Base-by-base conservation (phyloP, 2,329 filamentous ascomycete species). In the Phaeosphaeria sp. region DNA sequence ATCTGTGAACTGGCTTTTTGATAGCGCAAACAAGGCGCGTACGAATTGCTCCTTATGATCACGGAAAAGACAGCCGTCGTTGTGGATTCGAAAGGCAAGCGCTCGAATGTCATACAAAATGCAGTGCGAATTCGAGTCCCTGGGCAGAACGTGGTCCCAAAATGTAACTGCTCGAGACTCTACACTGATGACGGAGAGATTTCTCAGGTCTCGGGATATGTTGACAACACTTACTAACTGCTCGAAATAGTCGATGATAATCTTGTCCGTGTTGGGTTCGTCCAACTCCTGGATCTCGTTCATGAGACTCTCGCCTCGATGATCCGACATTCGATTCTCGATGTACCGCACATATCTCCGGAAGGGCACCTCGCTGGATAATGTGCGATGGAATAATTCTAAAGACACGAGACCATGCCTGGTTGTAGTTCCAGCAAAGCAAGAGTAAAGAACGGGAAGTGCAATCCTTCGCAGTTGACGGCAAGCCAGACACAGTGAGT, bases 271-370 rank as follows among this genome's bases (percentile, higher is more conserved):
- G 25, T 27, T 8, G 5, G 4, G 25, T 8, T 8, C 25, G 4
- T 27, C 25, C 25, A 27, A 4, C 5, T 4, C 25, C 25, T 27
- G 5, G 8, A 27, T 8, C 25, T 27, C 25, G 8, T 27, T 8
- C 25, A 27, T 36, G 0, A 72, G 57, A 21, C 55, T 57, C 39
- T 69, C 66, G 17, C 69, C 71, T 17, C 51, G 42, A 49, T 63
- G 57, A 43, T 74, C 68, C 17, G 60, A 50, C 3, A 69, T 53
- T 8, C 71, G 64, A 40, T 67, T 72, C 40, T 74, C 73, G 13
- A 74, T 51, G 33, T 73, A 74, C 20, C 60, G 49, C 1, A 74
- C 18, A 50, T 66, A 47, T 0, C 52, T 42, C 4, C 48, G 46
- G 1, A 68, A 48, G 11, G n/a, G 53, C 1, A 20, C 24, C 6